Percentiles rank a stretch among this genome's conserved stretches.
phyloP scores from a whole-genome alignment of 805 yeast genomes.

The Groenewaldozyma salmanticensis region DNA sequence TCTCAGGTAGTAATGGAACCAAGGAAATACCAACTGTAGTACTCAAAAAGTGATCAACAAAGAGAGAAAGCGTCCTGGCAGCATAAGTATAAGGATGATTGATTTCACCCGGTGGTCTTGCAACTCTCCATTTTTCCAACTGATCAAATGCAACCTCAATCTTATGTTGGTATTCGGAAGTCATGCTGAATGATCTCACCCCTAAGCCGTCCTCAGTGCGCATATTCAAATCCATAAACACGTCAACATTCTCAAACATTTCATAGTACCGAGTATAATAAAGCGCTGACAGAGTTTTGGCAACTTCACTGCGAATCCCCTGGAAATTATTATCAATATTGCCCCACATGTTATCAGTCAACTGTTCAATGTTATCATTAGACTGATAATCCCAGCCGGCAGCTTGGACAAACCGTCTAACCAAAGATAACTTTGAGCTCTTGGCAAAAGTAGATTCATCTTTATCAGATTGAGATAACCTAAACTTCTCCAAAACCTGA shows the following conservation, averaged over 20 bases:
- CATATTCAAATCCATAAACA: conserved; percentile 32
- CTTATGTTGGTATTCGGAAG: conserved; percentile 25
- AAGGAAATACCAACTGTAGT: conserved; percentile 46
- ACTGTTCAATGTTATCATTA: conserved; percentile 29
- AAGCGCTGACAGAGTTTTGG: conserved; percentile 44
- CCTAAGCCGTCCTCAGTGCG: conserved; percentile 28
- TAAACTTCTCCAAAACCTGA: conserved; percentile 36
- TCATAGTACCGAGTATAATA: conserved; percentile 36
- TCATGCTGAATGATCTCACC: conserved; percentile 25
- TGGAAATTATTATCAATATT: conserved; percentile 57
- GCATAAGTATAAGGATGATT: conserved; percentile 46
- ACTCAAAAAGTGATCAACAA: conserved; percentile 45
- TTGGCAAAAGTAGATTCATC: conserved; percentile 49
- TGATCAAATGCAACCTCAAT: conserved; percentile 37
- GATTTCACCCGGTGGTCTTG: conserved; percentile 23
- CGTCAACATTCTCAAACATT: conserved; percentile 30
- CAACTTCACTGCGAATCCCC: conserved; percentile 60
- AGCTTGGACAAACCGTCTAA: conserved; percentile 42
- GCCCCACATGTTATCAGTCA: conserved; percentile 37
- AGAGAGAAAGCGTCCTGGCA: conserved; percentile 53
- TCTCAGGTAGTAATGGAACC: conserved; percentile 40
- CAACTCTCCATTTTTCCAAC: conserved; percentile 33
- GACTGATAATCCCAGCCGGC: conserved; percentile 45
- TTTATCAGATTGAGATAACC: conserved; percentile 30
- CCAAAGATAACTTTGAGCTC: conserved; percentile 48